These are phyloP conservation scores for Phytophthora podocarpi DNA, from an alignment of 352 stramenopile species.

Conservation along the genomic window DNA sequence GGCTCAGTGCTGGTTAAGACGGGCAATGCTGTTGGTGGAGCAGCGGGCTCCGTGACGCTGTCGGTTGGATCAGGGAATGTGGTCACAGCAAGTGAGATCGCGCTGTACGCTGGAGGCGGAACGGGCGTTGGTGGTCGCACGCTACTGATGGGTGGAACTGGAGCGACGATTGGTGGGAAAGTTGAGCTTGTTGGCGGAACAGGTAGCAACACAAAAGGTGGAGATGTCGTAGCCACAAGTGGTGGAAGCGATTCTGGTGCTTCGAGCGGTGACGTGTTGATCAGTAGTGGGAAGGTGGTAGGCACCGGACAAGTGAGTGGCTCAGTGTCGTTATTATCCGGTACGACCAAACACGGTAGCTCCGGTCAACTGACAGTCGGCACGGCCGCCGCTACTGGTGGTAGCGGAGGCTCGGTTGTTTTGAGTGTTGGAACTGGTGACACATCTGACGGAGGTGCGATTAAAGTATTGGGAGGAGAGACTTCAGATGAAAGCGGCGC, in stretches of 20 bases:
- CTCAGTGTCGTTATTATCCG: slow-evolving; percentile 26
- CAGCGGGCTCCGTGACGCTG: slow-evolving; percentile 27
- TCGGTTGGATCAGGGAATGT: slow-evolving; percentile 30
- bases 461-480: slow-evolving; percentile 23
- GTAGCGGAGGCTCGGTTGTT: slow-evolving; percentile 20
- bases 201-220: slow-evolving; percentile 27
- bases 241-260: slow-evolving; percentile 18
- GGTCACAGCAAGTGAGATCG: slow-evolving; percentile 10
- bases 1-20: slow-evolving; percentile 26
- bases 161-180: slow-evolving; percentile 29
- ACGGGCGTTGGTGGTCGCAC: slow-evolving; percentile 27
- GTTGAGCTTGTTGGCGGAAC: slow-evolving; percentile 27
- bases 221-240: slow-evolving; percentile 30
- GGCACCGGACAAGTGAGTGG: slow-evolving; percentile 25
- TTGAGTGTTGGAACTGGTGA: slow-evolving; percentile 32
- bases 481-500: slow-evolving; percentile 6
- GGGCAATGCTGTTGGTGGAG: slow-evolving; percentile 16
- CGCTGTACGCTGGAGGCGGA: slow-evolving; percentile 33
- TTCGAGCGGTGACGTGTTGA: slow-evolving; percentile 27
- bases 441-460: slow-evolving; percentile 10
- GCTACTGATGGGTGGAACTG: slow-evolving; percentile 22
- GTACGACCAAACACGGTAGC: slow-evolving; percentile 10
- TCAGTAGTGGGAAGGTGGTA: slow-evolving; percentile 14
- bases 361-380: slow-evolving; percentile 30
- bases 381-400: slow-evolving; percentile 17